phyloP scores from a whole-genome alignment of 225 moss, liverwort and hornwort genomes.

The Anthoceros angustus region DNA sequence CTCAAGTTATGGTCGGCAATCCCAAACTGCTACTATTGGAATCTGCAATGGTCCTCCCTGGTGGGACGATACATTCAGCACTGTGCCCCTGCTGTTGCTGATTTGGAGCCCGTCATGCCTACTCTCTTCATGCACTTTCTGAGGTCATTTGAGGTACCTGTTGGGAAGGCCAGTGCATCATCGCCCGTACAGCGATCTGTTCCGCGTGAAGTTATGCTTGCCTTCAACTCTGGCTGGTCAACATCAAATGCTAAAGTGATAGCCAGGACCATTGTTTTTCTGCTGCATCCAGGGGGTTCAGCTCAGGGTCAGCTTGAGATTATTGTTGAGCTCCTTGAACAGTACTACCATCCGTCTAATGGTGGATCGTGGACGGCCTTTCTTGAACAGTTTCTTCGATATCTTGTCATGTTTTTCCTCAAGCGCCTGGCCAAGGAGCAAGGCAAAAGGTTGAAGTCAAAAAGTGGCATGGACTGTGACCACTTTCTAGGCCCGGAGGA shows the following conservation, averaged over 20 bases:
- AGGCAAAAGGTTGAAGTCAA: conserved; percentile 30
- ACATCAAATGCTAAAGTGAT: conserved; percentile 73
- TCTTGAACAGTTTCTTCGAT: conserved; percentile 76
- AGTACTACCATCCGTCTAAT: conserved; percentile 99
- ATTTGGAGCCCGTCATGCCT: conserved; percentile 81
- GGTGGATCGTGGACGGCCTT: conserved; percentile 90
- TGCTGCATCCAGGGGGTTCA: conserved; percentile 67
- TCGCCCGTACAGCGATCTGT: conserved; percentile 82
- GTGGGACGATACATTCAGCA: conserved; percentile 67
- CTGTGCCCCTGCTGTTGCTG: conserved; percentile 33
- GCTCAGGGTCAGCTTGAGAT: conserved; percentile 51
- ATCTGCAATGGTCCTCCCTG: conserved; percentile 81
- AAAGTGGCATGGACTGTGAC: conserved; percentile 8
- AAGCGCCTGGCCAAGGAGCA: conserved; percentile 75
- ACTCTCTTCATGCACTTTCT: conserved; percentile 67
- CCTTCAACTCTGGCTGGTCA: conserved; percentile 76
- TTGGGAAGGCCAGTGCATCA: conserved; percentile 82
- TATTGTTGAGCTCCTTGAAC: conserved; percentile 88
- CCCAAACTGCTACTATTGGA: conserved; percentile 93
- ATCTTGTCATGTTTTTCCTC: conserved; percentile 75
- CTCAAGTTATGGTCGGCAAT: conserved; percentile 61
- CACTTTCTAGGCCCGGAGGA: conserved; percentile 45
- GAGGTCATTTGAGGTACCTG: conserved; percentile 98
- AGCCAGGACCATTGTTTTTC: conserved; percentile 84
- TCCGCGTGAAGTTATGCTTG: conserved; percentile 65